Conservation (phyloP, 1,139 yeast species). For the Chernovozyma aurita region DNA sequence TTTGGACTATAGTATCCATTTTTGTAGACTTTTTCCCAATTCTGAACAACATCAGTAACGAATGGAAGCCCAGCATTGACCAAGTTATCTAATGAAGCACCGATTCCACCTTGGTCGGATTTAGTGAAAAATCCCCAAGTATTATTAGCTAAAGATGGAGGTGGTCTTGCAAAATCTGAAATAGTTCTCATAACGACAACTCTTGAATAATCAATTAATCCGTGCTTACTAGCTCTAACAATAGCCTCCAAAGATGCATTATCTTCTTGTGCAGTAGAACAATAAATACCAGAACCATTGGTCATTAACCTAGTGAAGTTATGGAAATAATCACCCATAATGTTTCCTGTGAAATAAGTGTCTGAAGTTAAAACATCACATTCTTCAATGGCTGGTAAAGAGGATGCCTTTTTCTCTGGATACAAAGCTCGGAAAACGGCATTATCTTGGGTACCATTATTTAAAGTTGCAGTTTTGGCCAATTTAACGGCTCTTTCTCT, state of each 20-base stretch:
- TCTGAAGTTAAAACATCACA: conserved; percentile 64
- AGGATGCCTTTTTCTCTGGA: conserved; percentile 45
- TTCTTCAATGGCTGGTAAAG: conserved; percentile 44
- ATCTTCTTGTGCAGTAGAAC: conserved; percentile 67
- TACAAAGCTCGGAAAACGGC: conserved; percentile 45
- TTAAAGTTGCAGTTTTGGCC: conserved; percentile 41
- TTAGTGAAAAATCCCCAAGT: conserved; percentile 49
- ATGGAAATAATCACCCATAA: conserved; percentile 47
- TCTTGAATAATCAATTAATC: conserved; percentile 54
- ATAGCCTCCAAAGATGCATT: conserved; percentile 62
- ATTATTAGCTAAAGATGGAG: conserved; percentile 38
- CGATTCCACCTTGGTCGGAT: conserved; percentile 49
- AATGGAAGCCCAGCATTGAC: conserved; percentile 54
- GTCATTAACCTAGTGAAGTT: conserved; percentile 47
- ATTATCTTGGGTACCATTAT: conserved; percentile 43
- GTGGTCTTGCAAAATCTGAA: conserved; percentile 59
- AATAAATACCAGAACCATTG: conserved; percentile 57
- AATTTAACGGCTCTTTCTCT: conserved; percentile 55
- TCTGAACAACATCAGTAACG: conserved; percentile 45
- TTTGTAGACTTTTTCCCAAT: conserved; percentile 49
- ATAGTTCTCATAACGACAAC: conserved; percentile 60
- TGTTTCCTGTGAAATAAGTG: conserved; percentile 54
- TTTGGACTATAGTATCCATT: conserved; percentile 33
- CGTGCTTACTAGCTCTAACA: conserved; percentile 49
- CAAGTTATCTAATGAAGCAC: conserved; percentile 48